Evolutionary conservation across 1,284 basidiomycete species (phyloP).

Genomic region (Microbotryum violaceum): DNA sequence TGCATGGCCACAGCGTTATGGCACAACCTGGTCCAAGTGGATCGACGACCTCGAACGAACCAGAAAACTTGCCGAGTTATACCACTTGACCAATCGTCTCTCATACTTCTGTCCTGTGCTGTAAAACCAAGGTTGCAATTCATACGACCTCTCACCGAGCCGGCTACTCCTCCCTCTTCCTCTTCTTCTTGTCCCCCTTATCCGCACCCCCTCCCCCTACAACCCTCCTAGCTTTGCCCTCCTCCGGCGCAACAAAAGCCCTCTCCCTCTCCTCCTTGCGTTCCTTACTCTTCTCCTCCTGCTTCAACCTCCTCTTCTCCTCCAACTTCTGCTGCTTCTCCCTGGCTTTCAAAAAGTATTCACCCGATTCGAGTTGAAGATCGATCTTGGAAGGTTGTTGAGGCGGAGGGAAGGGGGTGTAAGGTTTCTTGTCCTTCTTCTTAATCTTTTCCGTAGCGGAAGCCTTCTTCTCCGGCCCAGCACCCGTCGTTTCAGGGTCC

Average conservation of each 20-base stretch:
- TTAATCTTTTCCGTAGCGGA: slow-evolving; percentile 39
- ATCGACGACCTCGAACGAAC: too few relatives aligned
- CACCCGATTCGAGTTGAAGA: slow-evolving; percentile 87
- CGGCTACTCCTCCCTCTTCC: slow-evolving; percentile 43
- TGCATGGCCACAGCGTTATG: too few relatives aligned
- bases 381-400: slow-evolving; percentile 93
- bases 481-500: slow-evolving; percentile 39
- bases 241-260: slow-evolving; percentile 73
- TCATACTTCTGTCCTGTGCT: too few relatives aligned
- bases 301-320: slow-evolving; percentile 42
- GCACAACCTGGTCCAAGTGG: too few relatives aligned
- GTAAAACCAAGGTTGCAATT: too few relatives aligned
- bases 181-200: slow-evolving; percentile 50
- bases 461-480: slow-evolving; percentile 37
- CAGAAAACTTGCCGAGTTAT: too few relatives aligned
- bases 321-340: slow-evolving; percentile 53
- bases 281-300: slow-evolving; percentile 62
- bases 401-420: slow-evolving; percentile 96
- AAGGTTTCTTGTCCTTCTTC: slow-evolving; percentile 74
- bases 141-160: too few relatives aligned
- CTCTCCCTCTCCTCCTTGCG: slow-evolving; percentile 69
- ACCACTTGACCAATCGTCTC: too few relatives aligned
- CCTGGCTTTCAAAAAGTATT: slow-evolving; percentile 89
- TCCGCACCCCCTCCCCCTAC: slow-evolving; percentile 57
- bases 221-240: slow-evolving; percentile 60